These are phyloP conservation scores for Leonotis leonurus DNA, from an alignment of 257 asterid genomes.

Conservation along the genomic window DNA sequence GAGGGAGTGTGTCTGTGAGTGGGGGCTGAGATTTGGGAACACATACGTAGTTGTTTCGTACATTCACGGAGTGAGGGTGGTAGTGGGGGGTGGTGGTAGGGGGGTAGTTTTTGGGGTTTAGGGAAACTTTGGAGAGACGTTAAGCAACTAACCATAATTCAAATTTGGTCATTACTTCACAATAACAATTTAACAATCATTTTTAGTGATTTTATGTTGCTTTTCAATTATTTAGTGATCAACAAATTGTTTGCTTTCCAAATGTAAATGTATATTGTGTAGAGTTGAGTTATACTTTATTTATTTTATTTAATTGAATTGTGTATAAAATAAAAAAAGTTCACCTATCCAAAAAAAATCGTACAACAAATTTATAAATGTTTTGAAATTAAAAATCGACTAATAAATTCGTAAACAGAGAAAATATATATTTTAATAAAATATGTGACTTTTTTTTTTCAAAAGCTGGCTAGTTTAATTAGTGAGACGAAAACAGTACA, in stretches of 20 bases:
- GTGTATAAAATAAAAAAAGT: too few relatives aligned
- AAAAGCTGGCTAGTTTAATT: too few relatives aligned
- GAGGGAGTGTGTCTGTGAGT: constrained; percentile 10
- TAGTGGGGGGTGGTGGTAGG: constrained; percentile 14
- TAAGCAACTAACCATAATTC: constrained; percentile 40
- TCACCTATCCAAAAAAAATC: too few relatives aligned
- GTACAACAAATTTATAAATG: too few relatives aligned
- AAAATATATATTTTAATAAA: too few relatives aligned
- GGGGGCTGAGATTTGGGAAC: constrained; percentile 43
- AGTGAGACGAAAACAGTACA: too few relatives aligned
- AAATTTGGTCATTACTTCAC: constrained; percentile 16
- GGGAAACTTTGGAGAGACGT: constrained; percentile 63
- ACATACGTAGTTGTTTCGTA: constrained; percentile 31
- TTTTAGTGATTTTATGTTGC: neutral
- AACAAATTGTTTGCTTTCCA: constrained; percentile 1
- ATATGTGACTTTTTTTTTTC: too few relatives aligned
- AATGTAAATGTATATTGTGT: too few relatives aligned
- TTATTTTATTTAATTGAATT: too few relatives aligned
- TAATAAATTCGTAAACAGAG: too few relatives aligned
- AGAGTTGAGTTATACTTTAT: too few relatives aligned
- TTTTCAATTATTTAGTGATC: constrained; percentile 3
- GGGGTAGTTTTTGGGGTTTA: constrained; percentile 46
- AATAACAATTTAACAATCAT: constrained; percentile 11
- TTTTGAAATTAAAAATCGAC: too few relatives aligned
- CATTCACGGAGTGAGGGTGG: constrained; percentile 9